These are phyloP conservation scores for Aspergillus versicolor DNA, from an alignment of 2,329 filamentous ascomycete genomes.

Conservation along the genomic window DNA sequence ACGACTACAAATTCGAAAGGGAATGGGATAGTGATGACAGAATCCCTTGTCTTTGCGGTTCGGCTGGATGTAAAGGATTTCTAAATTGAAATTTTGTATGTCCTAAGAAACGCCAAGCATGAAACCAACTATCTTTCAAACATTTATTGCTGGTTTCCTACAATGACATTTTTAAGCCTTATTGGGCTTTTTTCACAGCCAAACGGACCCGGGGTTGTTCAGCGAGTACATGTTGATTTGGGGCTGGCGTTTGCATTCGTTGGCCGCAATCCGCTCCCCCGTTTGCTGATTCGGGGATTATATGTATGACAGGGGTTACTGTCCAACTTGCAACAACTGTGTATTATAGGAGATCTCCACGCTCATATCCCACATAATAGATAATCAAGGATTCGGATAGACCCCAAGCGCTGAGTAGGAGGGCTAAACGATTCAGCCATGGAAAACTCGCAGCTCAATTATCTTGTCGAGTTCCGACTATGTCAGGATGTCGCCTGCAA, in stretches of 20 bases:
- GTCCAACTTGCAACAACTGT: constrained; percentile 11
- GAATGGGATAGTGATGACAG: constrained; percentile 93
- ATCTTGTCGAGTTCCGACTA: not conserved
- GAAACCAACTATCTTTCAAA: not conserved
- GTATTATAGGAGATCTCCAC: constrained; percentile 11
- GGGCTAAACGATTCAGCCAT: not conserved
- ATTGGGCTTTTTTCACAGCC: constrained; percentile 1
- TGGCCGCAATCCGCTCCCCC: not conserved
- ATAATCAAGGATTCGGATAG: constrained; percentile 3
- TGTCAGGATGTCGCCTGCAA: not conserved
- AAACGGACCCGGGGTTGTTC: not conserved
- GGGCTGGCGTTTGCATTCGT: constrained; percentile 1
- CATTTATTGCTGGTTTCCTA: not conserved
- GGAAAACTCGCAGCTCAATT: not conserved
- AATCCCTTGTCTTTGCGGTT: constrained; percentile 95
- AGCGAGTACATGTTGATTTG: constrained; percentile 4
- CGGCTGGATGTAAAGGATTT: constrained; percentile 95
- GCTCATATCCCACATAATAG: constrained; percentile 1
- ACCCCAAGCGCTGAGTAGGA: not conserved
- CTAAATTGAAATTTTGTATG: constrained; percentile 69
- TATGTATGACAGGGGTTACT: constrained; percentile 4
- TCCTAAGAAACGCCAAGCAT: not conserved
- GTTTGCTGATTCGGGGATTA: not conserved
- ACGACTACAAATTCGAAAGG: constrained; percentile 99
- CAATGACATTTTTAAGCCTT: not conserved